These are phyloP conservation scores for Aspergillus tanneri DNA, from an alignment of 2,329 filamentous ascomycete genomes.

Conservation along the genomic window DNA sequence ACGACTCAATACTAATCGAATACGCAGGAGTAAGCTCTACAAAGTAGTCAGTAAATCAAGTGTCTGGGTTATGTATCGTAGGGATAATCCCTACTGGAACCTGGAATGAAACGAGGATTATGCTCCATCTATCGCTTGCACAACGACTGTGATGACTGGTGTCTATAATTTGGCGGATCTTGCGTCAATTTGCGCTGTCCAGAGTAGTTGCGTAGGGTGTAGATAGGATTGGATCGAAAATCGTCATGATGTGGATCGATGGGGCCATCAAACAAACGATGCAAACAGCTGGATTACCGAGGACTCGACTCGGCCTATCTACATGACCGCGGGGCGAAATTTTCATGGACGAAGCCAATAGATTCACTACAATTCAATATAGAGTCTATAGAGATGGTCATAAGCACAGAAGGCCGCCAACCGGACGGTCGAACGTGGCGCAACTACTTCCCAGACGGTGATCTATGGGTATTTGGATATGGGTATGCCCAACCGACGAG, in stretches of 20 bases:
- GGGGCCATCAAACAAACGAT: constrained; percentile 24
- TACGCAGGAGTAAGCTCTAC: too few relatives aligned
- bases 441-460: constrained; percentile 50
- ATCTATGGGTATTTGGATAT: constrained; percentile 97
- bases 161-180: constrained; percentile 6
- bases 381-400: constrained; percentile 6
- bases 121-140: too few relatives aligned
- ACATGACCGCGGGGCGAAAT: background rate
- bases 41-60: too few relatives aligned
- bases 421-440: constrained; percentile 43
- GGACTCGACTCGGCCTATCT: background rate
- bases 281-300: constrained; percentile 21
- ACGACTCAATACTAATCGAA: too few relatives aligned
- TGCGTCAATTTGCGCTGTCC: constrained; percentile 8
- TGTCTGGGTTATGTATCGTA: too few relatives aligned
- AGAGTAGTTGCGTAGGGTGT: background rate
- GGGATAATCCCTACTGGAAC: too few relatives aligned
- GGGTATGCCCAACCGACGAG: constrained; percentile 60
- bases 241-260: background rate
- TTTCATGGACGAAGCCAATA: too few relatives aligned
- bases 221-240: background rate
- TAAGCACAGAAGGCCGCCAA: constrained; percentile 18
- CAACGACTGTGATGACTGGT: too few relatives aligned
- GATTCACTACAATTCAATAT: background rate
- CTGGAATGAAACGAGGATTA: too few relatives aligned